Evolutionary conservation across 208 protist genomes (phyloP), one percentile per base, ranked within the genome.

Genomic region (Acanthamoeba sp.): DNA sequence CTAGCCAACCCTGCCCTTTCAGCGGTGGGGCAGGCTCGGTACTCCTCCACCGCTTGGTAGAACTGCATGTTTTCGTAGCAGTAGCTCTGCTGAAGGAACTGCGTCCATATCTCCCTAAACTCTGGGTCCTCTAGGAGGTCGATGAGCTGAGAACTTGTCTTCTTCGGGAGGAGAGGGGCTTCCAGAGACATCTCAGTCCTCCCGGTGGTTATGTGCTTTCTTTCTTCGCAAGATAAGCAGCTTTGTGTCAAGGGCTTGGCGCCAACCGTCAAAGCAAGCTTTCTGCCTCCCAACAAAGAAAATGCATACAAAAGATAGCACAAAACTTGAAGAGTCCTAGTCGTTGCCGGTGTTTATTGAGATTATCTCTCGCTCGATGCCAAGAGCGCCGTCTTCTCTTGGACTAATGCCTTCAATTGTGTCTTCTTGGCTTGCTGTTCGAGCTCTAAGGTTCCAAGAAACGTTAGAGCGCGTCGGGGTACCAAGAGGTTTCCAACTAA

Each of bases 51-150:
- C 12, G 69, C 69, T 22, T 78, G 32, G 32, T 78, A 78, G 69
- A 78, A 78, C 69, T 42, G 36, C 69, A 78, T 78, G 36, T 78
- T 78, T 22, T 78, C 69, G 69, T 45, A 78, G 36, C 69, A 78
- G 18, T 22, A 42, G 36, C 16, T 42, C 29, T 78, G 9, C 36
- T 78, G 36, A 1, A 78, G 69, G 69, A 78, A 78, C 32, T 27
- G 32, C 1, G 18, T 27, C 69, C 69, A 78, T 27, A 78, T 32
- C 69, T 78, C 69, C 9, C n/a, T 32, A 16, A 78, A 78, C 6
- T 78, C 34, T 7, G 69, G 69, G 69, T 78, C 69, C 5, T 32
- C 69, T 22, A 78, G 20, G 69, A 22, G 18, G n/a, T 36, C 69
- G 29, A 42, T 32, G 29, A 78, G 69, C 24, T 29, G 29, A 12